Percentiles rank a stretch among this genome's conserved stretches.
Evolutionary conservation across 176 grass and related monocot genomes (phyloP).

Genomic region (Tillandsia leiboldiana): DNA sequence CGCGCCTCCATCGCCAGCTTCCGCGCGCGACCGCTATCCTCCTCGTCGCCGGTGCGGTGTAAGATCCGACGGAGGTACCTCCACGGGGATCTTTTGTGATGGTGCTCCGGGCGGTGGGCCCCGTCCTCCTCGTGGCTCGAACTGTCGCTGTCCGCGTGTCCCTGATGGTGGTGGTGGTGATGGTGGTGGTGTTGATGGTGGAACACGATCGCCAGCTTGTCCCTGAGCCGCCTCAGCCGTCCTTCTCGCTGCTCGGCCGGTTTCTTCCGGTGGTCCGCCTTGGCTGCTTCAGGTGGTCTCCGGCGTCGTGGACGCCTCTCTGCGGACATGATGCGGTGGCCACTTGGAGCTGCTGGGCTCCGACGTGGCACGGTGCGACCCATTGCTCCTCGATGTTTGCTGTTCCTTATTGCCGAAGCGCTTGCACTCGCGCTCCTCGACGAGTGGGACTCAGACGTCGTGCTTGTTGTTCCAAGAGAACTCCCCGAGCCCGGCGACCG

Average conservation of each 20-base stretch:
- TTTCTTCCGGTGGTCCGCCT: background rate
- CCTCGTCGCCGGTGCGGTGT: constrained; percentile 10
- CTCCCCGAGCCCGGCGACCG: constrained; percentile 2
- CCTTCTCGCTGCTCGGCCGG: constrained; percentile 7
- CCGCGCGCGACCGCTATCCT: background rate
- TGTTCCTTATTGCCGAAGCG: background rate
- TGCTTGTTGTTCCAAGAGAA: background rate
- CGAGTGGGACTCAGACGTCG: background rate
- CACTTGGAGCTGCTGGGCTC: background rate
- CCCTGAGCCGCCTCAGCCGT: constrained; percentile 32
- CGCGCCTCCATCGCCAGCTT: background rate
- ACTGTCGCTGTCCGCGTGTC: background rate
- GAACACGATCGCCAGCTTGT: constrained; percentile 41
- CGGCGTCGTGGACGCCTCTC: background rate
- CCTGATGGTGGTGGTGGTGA: constrained; percentile 30
- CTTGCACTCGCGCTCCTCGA: background rate
- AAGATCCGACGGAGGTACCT: constrained; percentile 23
- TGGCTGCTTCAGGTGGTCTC: background rate
- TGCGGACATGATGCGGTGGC: background rate
- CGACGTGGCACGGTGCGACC: background rate
- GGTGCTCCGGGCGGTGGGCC: background rate
- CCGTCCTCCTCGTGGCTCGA: background rate
- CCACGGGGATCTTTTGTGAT: constrained; percentile 28
- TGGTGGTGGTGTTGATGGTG: constrained; percentile 41
- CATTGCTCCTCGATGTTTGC: background rate